Percentiles rank a stretch among this genome's conserved stretches.
Conservation (phyloP, 495 filamentous ascomycete genomes). For the Acidomyces sp. region DNA sequence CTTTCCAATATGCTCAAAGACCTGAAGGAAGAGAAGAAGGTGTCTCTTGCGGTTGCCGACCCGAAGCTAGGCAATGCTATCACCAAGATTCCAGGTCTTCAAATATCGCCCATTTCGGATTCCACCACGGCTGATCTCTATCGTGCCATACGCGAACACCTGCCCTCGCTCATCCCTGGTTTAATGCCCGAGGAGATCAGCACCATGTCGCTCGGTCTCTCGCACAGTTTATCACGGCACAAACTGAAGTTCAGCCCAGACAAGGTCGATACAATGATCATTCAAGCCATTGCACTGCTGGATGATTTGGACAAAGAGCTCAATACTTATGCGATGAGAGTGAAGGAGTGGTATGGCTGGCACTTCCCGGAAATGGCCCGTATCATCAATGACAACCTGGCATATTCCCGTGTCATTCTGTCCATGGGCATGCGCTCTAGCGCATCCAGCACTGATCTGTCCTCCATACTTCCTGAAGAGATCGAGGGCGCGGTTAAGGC, state of each 20-base stretch:
- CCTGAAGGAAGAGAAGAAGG: conserved; percentile 96
- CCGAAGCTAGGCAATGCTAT: conserved; percentile 88
- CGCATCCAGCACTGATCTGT: conserved; percentile 61
- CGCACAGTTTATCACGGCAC: conserved; percentile 94
- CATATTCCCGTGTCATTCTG: conserved; percentile 76
- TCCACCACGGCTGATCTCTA: conserved; percentile 76
- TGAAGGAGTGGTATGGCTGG: conserved; percentile 99
- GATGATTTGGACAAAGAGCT: conserved; percentile 98
- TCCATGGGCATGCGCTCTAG: conserved; percentile 77
- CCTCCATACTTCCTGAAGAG: conserved; percentile 90
- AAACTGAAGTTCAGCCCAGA: conserved; percentile 98
- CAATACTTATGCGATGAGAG: conserved; percentile 96
- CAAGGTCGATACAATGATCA: conserved; percentile 99
- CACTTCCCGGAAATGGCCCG: conserved; percentile 96
- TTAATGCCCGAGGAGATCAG: conserved; percentile 72
- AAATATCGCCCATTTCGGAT: conserved; percentile 75
- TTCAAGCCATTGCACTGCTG: conserved; percentile 85
- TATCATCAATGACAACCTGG: conserved; percentile 95
- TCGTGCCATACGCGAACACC: conserved; percentile 81
- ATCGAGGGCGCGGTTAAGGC: conserved; percentile 85
- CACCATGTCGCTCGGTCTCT: conserved; percentile 88
- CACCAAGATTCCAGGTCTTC: conserved; percentile 76
- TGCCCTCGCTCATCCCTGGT: conserved; percentile 82
- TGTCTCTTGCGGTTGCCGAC: conserved; percentile 86
- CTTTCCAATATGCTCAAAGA: conserved; percentile 67